Evolutionary conservation across 768 basidiomycete genomes (phyloP), one percentile per base, ranked within the genome.

Genomic region (Leucocoprinus birnbaumii): DNA sequence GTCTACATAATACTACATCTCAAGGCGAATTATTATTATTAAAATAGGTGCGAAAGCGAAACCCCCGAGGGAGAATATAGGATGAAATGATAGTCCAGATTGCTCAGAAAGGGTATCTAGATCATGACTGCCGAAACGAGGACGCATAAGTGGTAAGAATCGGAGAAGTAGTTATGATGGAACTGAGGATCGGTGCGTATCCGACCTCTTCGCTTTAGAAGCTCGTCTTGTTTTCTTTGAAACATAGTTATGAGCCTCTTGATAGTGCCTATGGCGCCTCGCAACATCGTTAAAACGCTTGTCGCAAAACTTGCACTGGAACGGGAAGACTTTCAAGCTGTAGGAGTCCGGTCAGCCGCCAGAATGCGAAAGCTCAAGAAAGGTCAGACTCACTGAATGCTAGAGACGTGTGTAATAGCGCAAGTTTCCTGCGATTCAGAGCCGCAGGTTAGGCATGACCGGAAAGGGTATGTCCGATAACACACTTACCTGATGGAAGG

Each of bases 271-370:
- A 59, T 84, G 83, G 42, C 84, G 71, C 50, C 84, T 74, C 3
- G 86, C 84, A 16, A 84, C 84, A 61, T 87, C 86, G 51, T 80
- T 84, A 72, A 86, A 87, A 13, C 68, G 66, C 59, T 75, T 72
- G 10, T 70, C 74, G 58, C 86, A 87, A 34, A 21, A 55, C 54
- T 69, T 82, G 19, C 71, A 76, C 63, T 82, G 82, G 53, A 73
- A 69, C 51, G 84, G 83, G 18, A 73, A 74, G 14, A 75, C 74
- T 6, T 82, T 80, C 42, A 85, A 85, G 57, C 85, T 87, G 51
- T 42, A n/a, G 48, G 43, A 16, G 38, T 19, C 50, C 13, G 21
- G 22, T 27, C 21, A 44, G 11, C 41, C 5, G 19, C 11, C 48
- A 8, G 4, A n/a, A 13, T 16, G 4, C 19, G n/a, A 38, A 4